phyloP scores from a whole-genome alignment of 2,329 filamentous ascomycete genomes.

The Scolecobasidium constrictum region DNA sequence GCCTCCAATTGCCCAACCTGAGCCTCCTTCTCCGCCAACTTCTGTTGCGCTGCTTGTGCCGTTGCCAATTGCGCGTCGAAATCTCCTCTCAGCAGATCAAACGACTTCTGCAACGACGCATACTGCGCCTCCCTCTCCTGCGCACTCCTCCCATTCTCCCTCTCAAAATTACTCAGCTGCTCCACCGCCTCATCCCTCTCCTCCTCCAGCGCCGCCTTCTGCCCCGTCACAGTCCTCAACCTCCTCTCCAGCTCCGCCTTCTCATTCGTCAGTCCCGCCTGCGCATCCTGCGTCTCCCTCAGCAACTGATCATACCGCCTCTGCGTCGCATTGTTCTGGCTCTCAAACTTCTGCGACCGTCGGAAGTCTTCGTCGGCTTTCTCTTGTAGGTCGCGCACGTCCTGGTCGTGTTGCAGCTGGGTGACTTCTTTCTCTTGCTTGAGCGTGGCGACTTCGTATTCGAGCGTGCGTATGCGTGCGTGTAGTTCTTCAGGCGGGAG shows the following conservation, averaged over 20 bases:
- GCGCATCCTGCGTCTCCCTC: conserved; percentile 43
- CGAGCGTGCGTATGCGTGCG: conserved; percentile 76
- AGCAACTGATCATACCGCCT: conserved; percentile 44
- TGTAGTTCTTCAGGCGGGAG: conserved; percentile 63
- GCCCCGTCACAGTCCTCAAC: conserved; percentile 49
- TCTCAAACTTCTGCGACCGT: conserved; percentile 37
- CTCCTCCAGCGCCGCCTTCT: conserved; percentile 64
- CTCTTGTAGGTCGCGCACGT: conserved; percentile 67
- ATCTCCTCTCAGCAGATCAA: conserved; percentile 52
- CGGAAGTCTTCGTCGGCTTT: conserved; percentile 82
- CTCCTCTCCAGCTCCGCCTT: conserved; percentile 44
- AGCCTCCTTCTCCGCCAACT: conserved; percentile 56
- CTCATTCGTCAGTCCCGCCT: conserved; percentile 45
- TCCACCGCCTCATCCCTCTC: conserved; percentile 76
- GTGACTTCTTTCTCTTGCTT: conserved; percentile 81
- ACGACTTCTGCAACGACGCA: conserved; percentile 44
- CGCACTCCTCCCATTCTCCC: conserved; percentile 51
- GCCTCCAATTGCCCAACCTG: conserved; percentile 68
- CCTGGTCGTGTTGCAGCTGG: conserved; percentile 68
- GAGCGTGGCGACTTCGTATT: conserved; percentile 76
- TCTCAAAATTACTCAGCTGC: conserved; percentile 55
- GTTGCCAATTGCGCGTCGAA: conserved; percentile 43
- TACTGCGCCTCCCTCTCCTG: conserved; percentile 52
- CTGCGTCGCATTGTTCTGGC: conserved; percentile 36
- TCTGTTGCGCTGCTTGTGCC: conserved; percentile 52